Evolutionary conservation across 2,329 filamentous ascomycete genomes (phyloP).

Genomic region (Cordyceps cateniannulata): DNA sequence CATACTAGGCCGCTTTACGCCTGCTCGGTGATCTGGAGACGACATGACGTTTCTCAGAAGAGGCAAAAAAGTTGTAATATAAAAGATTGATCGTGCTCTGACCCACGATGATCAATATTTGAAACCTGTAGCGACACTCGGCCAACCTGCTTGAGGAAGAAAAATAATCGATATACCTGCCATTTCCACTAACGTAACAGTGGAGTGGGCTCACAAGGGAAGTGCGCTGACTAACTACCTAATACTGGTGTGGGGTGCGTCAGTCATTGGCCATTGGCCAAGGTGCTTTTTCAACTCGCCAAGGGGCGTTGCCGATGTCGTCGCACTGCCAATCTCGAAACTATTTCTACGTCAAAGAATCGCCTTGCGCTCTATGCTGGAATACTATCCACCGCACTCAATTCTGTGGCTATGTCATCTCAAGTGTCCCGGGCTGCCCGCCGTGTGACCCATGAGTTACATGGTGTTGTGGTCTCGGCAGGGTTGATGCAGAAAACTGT

Average conservation of each 20-base stretch:
- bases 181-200: background rate
- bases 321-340: background rate
- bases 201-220: background rate
- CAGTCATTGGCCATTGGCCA: slow-evolving; percentile 2
- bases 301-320: background rate
- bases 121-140: background rate
- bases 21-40: slow-evolving; percentile 33
- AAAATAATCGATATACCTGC: background rate
- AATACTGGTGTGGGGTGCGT: background rate
- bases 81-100: background rate
- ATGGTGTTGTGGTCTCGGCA: slow-evolving; percentile 69
- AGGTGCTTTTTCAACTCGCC: background rate
- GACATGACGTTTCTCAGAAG: slow-evolving; percentile 25
- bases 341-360: background rate
- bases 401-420: slow-evolving; percentile 29
- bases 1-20: slow-evolving; percentile 39
- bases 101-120: background rate
- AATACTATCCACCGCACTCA: background rate
- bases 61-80: background rate
- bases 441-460: slow-evolving; percentile 43
- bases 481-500: slow-evolving; percentile 74
- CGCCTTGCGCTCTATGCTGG: background rate
- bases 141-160: background rate
- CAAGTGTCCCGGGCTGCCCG: slow-evolving; percentile 35
- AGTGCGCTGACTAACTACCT: slow-evolving; percentile 9